Evolutionary conservation across 441 rosid species (phyloP).

Genomic region (Sinapis alba): DNA sequence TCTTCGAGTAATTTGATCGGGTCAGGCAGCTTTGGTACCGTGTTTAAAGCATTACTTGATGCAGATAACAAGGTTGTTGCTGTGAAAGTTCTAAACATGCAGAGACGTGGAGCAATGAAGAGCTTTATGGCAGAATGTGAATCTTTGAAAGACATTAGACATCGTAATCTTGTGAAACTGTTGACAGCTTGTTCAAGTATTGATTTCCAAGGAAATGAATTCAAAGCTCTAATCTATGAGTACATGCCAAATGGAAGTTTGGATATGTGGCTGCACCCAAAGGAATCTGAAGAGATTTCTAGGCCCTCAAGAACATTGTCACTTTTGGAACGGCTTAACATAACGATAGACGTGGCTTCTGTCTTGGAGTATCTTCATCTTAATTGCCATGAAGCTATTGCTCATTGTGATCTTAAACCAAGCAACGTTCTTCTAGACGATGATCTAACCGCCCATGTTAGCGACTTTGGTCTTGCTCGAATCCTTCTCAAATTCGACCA

Average conservation of each 20-base stretch:
- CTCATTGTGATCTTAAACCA: slow-evolving; percentile 34
- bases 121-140: slow-evolving; percentile 40
- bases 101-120: slow-evolving; percentile 15
- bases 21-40: neutral
- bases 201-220: slow-evolving; percentile 33
- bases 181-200: slow-evolving; percentile 26
- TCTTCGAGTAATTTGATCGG: neutral
- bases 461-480: slow-evolving; percentile 35
- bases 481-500: slow-evolving; percentile 22
- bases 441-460: slow-evolving; percentile 25
- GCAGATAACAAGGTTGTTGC: neutral
- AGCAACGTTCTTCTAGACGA: slow-evolving; percentile 31
- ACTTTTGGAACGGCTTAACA: slow-evolving; percentile 24
- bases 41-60: neutral
- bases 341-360: slow-evolving; percentile 28
- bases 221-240: slow-evolving; percentile 29
- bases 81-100: slow-evolving; percentile 31
- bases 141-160: slow-evolving; percentile 25
- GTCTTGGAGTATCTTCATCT: slow-evolving; percentile 34
- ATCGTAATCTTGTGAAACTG: slow-evolving; percentile 36
- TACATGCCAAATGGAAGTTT: slow-evolving; percentile 38
- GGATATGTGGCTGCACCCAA: slow-evolving; percentile 35
- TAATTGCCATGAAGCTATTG: slow-evolving; percentile 4
- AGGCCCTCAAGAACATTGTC: slow-evolving; percentile 18
- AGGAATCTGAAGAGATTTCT: neutral